Evolutionary conservation across 495 filamentous ascomycete species (phyloP), one percentile per base, ranked within the genome.

Genomic region (Neurospora tetraspora): DNA sequence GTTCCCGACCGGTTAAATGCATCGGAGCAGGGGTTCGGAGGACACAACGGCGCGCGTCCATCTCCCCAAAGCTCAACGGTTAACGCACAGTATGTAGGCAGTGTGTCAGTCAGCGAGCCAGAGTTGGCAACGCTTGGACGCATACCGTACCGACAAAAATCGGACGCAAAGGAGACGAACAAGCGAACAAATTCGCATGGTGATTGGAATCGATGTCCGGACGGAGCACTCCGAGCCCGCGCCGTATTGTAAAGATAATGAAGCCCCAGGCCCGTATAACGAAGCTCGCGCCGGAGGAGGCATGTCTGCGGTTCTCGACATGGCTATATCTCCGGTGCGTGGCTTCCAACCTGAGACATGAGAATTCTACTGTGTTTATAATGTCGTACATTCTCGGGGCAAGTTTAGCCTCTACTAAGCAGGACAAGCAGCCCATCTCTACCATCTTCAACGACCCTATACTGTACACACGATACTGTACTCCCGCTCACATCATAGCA

Each of bases 1-100:
- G 78, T 77, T 70, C 75, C 75, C 80, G 72, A 73, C 76, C 78
- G 77, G 78, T 76, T 80, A 77, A 80, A 77, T 73, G 78, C 80
- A 78, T 71, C 45, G 31, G 53, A 59, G 70, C 70, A 45, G 70
- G 70, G 70, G 39, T 61, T 69, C 72, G 73, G 78, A 78, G 78
- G 75, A 76, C 34, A 73, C 73, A 79, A 79, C 76, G 77, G 76
- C 77, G 77, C 77, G 77, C 76, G 70, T 75, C 27, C 53, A 76
- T 76, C 71, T 74, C 61, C 69, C 69, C 70, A 43, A 43, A 70
- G 59, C 42, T 20, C 69, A 76, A 74, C 77, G 69, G 75, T 65
- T 34, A 18, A 34, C 27, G 53, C 53, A 65, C 53, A 65, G 53
- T 65, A 65, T 65, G 53, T 34, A 34, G 27, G 53, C 53, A 65